These are phyloP conservation scores for Tuber melanosporum DNA, from an alignment of 495 filamentous ascomycete species.

Conservation along the genomic window DNA sequence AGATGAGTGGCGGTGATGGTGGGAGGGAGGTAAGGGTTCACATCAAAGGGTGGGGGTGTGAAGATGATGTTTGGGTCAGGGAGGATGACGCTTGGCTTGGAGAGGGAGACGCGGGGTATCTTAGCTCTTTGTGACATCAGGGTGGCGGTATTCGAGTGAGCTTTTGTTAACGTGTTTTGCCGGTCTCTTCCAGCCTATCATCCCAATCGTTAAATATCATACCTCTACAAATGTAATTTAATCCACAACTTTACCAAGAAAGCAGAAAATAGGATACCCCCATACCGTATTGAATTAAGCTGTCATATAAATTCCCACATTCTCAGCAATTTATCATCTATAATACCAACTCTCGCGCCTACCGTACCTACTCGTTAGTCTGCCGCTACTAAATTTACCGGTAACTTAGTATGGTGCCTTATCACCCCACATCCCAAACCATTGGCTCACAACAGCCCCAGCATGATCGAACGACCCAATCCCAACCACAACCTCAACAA, in stretches of 20 bases:
- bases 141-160: not conserved
- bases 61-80: slow-evolving; percentile 37
- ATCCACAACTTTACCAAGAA: not conserved
- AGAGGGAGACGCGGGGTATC: not conserved
- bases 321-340: not conserved
- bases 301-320: not conserved
- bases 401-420: not conserved
- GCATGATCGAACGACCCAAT: not conserved
- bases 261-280: not conserved
- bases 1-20: not conserved
- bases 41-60: slow-evolving; percentile 31
- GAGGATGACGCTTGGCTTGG: not conserved
- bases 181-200: not conserved
- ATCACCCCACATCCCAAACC: not conserved
- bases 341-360: not conserved
- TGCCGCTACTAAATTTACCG: no score
- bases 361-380: not conserved
- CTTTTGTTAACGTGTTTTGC: not conserved
- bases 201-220: not conserved
- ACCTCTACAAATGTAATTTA: not conserved
- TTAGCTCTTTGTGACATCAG: not conserved
- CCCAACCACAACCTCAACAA: not conserved
- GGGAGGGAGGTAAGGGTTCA: slow-evolving; percentile 19
- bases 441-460: not conserved
- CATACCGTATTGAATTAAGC: not conserved